Percentiles rank a stretch among this genome's conserved stretches.
Conservation (phyloP, 2,329 filamentous ascomycete species). For the Leptographium flavum region DNA sequence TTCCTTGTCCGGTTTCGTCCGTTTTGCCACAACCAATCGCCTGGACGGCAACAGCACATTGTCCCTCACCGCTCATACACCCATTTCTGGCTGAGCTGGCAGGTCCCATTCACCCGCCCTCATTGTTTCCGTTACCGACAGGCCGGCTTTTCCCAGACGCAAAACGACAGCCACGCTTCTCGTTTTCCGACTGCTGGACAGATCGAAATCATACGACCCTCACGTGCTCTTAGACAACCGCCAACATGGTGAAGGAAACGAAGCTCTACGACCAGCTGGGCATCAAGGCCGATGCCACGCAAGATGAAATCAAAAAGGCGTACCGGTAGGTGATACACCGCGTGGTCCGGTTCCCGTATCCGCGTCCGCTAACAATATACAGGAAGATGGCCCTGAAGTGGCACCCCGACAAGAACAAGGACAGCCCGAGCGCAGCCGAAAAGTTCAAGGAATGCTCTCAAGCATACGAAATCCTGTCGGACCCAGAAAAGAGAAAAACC, state of each 20-base stretch:
- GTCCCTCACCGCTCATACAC: background rate
- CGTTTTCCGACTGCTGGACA: background rate
- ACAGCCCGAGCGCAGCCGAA: constrained; percentile 70
- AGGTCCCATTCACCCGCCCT: background rate
- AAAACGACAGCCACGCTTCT: background rate
- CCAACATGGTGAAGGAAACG: constrained; percentile 21
- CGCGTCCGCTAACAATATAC: constrained; percentile 4
- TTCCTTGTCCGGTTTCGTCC: background rate
- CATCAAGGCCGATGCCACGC: constrained; percentile 64
- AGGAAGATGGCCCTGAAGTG: constrained; percentile 82
- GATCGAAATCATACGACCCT: background rate
- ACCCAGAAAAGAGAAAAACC: constrained; percentile 88
- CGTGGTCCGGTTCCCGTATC: background rate
- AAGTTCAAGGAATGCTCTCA: constrained; percentile 98
- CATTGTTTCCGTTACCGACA: background rate
- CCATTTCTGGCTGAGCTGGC: background rate
- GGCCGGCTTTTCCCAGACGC: no score
- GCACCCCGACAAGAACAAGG: constrained; percentile 97
- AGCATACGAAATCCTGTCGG: constrained; percentile 94
- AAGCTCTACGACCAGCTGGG: constrained; percentile 72
- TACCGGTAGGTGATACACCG: constrained; percentile 53
- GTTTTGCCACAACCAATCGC: background rate
- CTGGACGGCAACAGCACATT: background rate
- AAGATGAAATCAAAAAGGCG: constrained; percentile 95
- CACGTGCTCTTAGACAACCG: background rate